These are phyloP conservation scores for Terana coerulea DNA, from an alignment of 768 basidiomycete genomes.

Conservation along the genomic window DNA sequence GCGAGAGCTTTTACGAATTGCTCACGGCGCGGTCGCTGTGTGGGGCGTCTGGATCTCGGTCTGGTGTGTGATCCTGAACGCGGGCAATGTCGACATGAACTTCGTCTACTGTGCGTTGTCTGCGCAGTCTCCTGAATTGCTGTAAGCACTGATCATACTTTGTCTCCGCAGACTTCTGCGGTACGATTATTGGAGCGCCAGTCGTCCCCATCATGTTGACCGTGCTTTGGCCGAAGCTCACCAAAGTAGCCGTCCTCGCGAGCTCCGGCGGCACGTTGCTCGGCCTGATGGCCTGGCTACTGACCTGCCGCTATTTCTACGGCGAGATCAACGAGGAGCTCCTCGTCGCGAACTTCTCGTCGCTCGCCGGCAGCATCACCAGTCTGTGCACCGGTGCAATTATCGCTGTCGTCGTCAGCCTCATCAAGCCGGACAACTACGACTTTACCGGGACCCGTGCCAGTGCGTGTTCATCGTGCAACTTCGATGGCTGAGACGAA, in stretches of 20 bases:
- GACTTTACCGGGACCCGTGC: constrained; percentile 32
- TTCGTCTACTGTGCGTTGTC: background rate
- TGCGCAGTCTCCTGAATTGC: constrained; percentile 28
- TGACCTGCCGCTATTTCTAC: constrained; percentile 47
- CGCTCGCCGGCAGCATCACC: constrained; percentile 4
- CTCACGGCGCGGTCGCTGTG: constrained; percentile 30
- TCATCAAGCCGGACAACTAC: constrained; percentile 29
- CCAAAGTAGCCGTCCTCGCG: constrained; percentile 35
- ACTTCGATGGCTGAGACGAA: too few species aligned
- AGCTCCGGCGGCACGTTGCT: constrained; percentile 30
- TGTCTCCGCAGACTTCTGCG: constrained; percentile 27
- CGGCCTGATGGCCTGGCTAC: constrained; percentile 49
- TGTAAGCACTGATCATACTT: constrained; percentile 41
- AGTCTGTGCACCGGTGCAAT: background rate
- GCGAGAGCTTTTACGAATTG: constrained; percentile 30
- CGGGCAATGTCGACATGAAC: constrained; percentile 1
- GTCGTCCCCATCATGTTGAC: constrained; percentile 48
- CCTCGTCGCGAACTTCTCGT: constrained; percentile 4
- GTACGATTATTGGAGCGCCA: constrained; percentile 45
- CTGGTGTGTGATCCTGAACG: constrained; percentile 32
- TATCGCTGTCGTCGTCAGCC: constrained; percentile 28
- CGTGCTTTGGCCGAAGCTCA: constrained; percentile 44
- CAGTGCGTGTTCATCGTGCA: constrained; percentile 7
- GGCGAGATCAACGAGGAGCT: constrained; percentile 24
- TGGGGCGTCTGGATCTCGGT: constrained; percentile 37